Conservation (phyloP, 768 basidiomycete genomes). For the Boletales sp. region DNA sequence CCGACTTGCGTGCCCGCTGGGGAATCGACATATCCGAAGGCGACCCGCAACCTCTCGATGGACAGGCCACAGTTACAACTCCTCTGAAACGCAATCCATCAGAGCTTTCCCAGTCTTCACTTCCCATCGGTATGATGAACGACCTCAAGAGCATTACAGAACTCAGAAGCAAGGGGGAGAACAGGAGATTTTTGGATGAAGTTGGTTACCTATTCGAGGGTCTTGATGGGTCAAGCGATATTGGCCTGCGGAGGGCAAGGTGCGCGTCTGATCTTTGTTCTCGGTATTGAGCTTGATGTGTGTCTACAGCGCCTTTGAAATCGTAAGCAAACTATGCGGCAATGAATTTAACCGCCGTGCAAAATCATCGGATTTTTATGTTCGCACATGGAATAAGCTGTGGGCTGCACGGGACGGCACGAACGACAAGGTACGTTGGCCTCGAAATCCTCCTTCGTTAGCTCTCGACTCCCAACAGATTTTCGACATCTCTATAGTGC, state of each 20-base stretch:
- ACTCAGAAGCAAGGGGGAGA: slow-evolving; percentile 76
- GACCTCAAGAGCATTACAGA: slow-evolving; percentile 79
- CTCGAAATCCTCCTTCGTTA: not conserved
- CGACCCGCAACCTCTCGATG: slow-evolving; percentile 43
- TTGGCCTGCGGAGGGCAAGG: slow-evolving; percentile 68
- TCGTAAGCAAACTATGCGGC: slow-evolving; percentile 71
- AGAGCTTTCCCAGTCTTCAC: slow-evolving; percentile 36
- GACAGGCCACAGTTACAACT: not conserved
- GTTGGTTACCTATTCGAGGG: slow-evolving; percentile 85
- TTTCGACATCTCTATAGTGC: slow-evolving; percentile 57
- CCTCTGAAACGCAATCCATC: slow-evolving; percentile 22
- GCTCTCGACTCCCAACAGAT: slow-evolving; percentile 39
- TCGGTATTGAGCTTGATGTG: not conserved
- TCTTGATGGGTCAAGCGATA: slow-evolving; percentile 48
- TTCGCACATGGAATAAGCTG: slow-evolving; percentile 66
- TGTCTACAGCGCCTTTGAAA: slow-evolving; percentile 62
- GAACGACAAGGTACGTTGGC: slow-evolving; percentile 52
- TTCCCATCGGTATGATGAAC: slow-evolving; percentile 64
- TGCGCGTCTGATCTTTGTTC: slow-evolving; percentile 21
- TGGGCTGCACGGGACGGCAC: slow-evolving; percentile 53
- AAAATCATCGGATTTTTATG: slow-evolving; percentile 70
- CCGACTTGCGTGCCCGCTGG: slow-evolving; percentile 71
- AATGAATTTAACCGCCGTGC: slow-evolving; percentile 75
- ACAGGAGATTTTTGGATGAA: slow-evolving; percentile 75
- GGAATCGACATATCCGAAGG: slow-evolving; percentile 80